Conservation (phyloP, 306 rosid species). For the Begonia masoniana region DNA sequence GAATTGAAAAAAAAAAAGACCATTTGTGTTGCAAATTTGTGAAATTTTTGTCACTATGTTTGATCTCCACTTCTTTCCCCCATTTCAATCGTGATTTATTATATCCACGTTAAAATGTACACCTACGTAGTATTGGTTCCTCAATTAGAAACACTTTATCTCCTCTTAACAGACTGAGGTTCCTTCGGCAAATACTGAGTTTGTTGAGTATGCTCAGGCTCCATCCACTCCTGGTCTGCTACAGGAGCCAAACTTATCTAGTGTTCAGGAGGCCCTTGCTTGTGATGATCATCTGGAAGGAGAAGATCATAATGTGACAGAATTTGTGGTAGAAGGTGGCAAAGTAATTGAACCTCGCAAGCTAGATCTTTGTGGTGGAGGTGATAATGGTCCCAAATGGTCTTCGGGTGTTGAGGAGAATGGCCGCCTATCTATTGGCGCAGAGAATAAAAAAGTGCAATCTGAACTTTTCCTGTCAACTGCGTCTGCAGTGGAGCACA, state of each 20-base stretch:
- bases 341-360: constrained; percentile 15
- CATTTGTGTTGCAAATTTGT: constrained; percentile 8
- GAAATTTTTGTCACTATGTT: background rate
- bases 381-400: constrained; percentile 19
- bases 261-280: constrained; percentile 42
- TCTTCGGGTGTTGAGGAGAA: constrained; percentile 12
- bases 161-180: constrained; percentile 37
- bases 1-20: constrained; percentile 8
- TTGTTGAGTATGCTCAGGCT: constrained; percentile 37
- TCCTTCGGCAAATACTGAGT: constrained; percentile 18
- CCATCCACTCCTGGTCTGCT: constrained; percentile 57
- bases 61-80: background rate
- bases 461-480: constrained; percentile 16
- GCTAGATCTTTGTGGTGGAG: constrained; percentile 18
- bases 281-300: constrained; percentile 34
- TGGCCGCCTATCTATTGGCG: constrained; percentile 24
- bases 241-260: constrained; percentile 41
- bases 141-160: constrained; percentile 5
- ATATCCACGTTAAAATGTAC: too few relatives aligned
- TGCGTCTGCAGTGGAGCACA: constrained; percentile 17
- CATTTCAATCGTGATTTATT: too few relatives aligned
- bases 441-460: constrained; percentile 27
- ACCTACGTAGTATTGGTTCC: background rate
- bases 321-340: constrained; percentile 19
- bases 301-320: constrained; percentile 34